Conservation (phyloP, 2,329 filamentous ascomycete genomes). For the Xylaria sp. region DNA sequence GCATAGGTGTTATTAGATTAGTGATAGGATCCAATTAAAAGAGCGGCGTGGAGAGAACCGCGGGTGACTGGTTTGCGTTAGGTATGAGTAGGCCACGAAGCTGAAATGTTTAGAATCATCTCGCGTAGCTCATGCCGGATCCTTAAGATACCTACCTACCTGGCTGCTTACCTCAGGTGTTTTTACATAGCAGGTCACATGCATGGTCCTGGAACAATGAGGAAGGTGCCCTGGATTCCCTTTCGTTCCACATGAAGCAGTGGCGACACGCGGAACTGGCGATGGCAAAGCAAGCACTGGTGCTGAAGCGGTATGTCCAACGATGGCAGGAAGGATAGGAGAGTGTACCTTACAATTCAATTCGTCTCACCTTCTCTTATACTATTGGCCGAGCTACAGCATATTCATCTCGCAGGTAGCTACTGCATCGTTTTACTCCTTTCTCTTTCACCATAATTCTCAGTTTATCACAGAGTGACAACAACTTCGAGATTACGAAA, state of each 20-base stretch:
- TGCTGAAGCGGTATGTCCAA: not conserved
- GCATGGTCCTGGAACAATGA: not conserved
- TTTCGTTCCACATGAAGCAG: not conserved
- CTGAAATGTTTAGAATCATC: not conserved
- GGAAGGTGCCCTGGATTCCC: slow-evolving; percentile 11
- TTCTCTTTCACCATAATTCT: not conserved
- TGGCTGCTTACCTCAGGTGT: not conserved
- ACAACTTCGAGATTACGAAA: not conserved
- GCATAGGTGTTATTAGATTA: slow-evolving; percentile 28
- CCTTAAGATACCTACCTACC: not conserved
- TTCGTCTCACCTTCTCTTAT: not conserved
- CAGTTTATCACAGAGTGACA: too few species aligned
- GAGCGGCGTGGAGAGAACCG: slow-evolving; percentile 16
- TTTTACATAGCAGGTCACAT: not conserved
- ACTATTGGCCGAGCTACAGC: not conserved
- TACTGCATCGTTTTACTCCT: not conserved
- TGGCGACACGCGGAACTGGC: not conserved
- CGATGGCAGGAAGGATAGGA: not conserved
- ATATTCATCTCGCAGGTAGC: not conserved
- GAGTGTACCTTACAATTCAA: not conserved
- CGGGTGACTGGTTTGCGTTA: slow-evolving; percentile 2
- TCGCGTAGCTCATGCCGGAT: not conserved
- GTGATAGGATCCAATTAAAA: slow-evolving; percentile 26
- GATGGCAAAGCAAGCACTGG: not conserved
- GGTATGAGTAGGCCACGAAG: slow-evolving; percentile 10